Evolutionary conservation across 371 early-diverging fungal genomes (phyloP).

Genomic region (Syncephalastrum racemosum): DNA sequence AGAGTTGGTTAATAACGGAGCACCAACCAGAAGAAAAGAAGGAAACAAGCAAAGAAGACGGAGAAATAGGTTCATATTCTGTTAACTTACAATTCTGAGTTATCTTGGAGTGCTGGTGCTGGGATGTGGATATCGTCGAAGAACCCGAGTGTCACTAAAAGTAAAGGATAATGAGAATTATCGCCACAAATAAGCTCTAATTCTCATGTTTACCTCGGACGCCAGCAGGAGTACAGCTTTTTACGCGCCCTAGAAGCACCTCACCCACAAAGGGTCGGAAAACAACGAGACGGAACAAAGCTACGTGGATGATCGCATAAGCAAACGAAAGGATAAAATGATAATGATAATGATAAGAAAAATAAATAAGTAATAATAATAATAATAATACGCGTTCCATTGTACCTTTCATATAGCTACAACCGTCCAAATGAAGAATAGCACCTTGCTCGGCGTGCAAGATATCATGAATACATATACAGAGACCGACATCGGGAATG

Average conservation of each 20-base stretch:
- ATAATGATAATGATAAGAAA: too few relatives aligned
- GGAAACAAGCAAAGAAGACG: not conserved
- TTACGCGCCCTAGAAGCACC: constrained; percentile 77
- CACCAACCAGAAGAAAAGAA: constrained; percentile 4
- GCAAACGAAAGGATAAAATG: constrained; percentile 2
- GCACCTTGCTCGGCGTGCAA: constrained; percentile 76
- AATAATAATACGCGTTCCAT: too few relatives aligned
- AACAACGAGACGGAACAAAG: constrained; percentile 81
- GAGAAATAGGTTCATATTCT: not conserved
- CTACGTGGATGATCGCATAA: constrained; percentile 29
- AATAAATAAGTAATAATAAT: too few relatives aligned
- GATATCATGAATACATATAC: constrained; percentile 84
- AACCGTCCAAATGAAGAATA: constrained; percentile 83
- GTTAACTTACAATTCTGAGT: constrained; percentile 59
- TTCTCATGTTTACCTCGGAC: constrained; percentile 53
- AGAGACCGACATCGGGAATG: constrained; percentile 89
- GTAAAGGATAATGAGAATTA: too few relatives aligned
- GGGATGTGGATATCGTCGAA: constrained; percentile 93
- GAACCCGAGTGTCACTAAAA: constrained; percentile 81
- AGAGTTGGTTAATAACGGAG: not conserved
- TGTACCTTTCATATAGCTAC: constrained; percentile 71
- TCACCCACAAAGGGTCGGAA: constrained; percentile 93
- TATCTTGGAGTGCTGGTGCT: constrained; percentile 57
- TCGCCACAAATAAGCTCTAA: not conserved
- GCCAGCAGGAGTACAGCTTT: constrained; percentile 69